Percentiles rank a stretch among this genome's conserved stretches.
Evolutionary conservation across 1,139 yeast species (phyloP).

Genomic region (Citeromyces hawaiiensis): DNA sequence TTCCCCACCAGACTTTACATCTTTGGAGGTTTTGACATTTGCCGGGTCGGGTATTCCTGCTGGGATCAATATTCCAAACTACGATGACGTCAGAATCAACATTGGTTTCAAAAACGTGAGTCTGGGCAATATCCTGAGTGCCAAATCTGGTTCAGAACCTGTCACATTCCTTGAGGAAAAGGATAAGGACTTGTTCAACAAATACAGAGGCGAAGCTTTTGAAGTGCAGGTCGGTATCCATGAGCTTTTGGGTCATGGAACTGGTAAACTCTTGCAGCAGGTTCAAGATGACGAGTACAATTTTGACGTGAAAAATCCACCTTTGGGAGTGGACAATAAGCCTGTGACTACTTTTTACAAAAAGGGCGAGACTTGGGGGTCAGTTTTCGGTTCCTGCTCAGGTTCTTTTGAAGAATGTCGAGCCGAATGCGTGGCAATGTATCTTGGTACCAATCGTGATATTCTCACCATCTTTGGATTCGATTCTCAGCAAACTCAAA

Average conservation of each 20-base stretch:
- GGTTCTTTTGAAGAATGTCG: constrained; percentile 90
- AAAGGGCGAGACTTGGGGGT: constrained; percentile 83
- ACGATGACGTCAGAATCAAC: constrained; percentile 74
- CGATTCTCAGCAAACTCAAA: constrained; percentile 38
- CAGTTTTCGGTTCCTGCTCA: constrained; percentile 66
- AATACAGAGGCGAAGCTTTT: constrained; percentile 71
- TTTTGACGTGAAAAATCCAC: constrained; percentile 51
- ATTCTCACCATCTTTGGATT: constrained; percentile 67
- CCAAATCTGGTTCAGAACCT: constrained; percentile 60
- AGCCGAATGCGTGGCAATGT: constrained; percentile 84
- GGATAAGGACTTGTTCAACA: constrained; percentile 44
- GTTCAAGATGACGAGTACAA: constrained; percentile 51
- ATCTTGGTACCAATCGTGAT: constrained; percentile 53
- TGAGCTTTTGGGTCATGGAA: constrained; percentile 86
- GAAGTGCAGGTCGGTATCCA: constrained; percentile 92
- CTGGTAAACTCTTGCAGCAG: constrained; percentile 65
- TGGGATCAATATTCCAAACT: constrained; percentile 86
- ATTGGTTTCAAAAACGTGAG: constrained; percentile 85
- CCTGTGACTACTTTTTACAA: constrained; percentile 59
- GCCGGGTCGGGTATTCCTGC: constrained; percentile 89
- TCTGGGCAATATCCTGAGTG: constrained; percentile 70
- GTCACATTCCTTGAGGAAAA: constrained; percentile 47
- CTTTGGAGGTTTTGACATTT: constrained; percentile 78
- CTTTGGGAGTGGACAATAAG: constrained; percentile 37
- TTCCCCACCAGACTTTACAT: constrained; percentile 85